Evolutionary conservation across 176 grass and related monocot species (phyloP).

Genomic region (Eleusine indica): DNA sequence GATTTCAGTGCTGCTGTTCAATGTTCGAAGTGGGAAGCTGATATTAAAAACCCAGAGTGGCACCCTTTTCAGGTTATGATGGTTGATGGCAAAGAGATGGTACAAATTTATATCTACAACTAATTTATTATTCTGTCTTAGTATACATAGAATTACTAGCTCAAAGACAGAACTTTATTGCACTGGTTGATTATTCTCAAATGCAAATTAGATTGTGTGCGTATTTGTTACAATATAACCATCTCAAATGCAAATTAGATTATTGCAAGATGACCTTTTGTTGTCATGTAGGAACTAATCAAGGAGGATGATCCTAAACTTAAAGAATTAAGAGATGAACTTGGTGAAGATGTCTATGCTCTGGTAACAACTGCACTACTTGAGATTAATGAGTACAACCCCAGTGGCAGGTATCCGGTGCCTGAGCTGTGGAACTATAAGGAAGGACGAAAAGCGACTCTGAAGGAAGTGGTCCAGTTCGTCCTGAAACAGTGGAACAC

Average conservation of each 20-base stretch:
- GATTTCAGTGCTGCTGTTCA: constrained; percentile 12
- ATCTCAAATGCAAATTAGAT: neutral
- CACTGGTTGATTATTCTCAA: neutral
- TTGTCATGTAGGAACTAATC: neutral
- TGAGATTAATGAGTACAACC: constrained; percentile 62
- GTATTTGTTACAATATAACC: too few species aligned
- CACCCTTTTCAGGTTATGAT: constrained; percentile 53
- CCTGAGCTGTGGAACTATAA: constrained; percentile 49
- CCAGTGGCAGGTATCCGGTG: constrained; percentile 41
- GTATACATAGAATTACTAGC: neutral
- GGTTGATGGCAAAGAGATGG: constrained; percentile 39
- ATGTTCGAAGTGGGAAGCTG: constrained; percentile 55
- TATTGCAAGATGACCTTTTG: neutral
- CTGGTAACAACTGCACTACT: constrained; percentile 43
- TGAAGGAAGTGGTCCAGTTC: constrained; percentile 19
- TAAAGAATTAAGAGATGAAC: constrained; percentile 32
- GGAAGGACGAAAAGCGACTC: constrained; percentile 11
- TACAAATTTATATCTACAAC: neutral
- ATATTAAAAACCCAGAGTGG: constrained; percentile 52
- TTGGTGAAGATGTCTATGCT: constrained; percentile 36
- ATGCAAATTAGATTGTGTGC: neutral
- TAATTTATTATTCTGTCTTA: neutral
- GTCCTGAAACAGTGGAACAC: constrained; percentile 18
- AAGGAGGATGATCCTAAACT: constrained; percentile 47
- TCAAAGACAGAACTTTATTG: neutral